Evolutionary conservation across 345 rosid genomes (phyloP).

Genomic region (Salix purpurea): DNA sequence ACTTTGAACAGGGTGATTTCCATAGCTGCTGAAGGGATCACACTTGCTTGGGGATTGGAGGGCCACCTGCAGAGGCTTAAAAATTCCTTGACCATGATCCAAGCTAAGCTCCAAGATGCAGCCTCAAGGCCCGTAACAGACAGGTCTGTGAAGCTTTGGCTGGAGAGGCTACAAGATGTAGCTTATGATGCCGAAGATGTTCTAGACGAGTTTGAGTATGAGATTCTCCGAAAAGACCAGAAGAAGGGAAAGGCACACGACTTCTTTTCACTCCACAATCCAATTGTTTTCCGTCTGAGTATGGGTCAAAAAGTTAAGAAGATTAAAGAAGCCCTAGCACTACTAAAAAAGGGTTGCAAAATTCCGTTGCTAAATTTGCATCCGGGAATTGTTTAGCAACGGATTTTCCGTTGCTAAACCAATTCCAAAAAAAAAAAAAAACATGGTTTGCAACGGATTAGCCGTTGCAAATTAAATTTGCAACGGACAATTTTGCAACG

Average conservation of each 20-base stretch:
- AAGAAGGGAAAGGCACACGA: not conserved
- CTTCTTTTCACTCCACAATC: not conserved
- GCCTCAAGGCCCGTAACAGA: not conserved
- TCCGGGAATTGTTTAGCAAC: too few species aligned
- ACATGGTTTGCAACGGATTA: too few species aligned
- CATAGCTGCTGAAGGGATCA: too few species aligned
- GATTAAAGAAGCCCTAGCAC: not conserved
- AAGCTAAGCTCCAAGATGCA: not conserved
- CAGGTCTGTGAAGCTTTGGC: slow-evolving; percentile 73
- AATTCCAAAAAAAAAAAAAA: too few species aligned
- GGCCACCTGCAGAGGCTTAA: not conserved
- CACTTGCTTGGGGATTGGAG: too few species aligned
- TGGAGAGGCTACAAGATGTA: slow-evolving; percentile 81
- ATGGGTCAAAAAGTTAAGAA: not conserved
- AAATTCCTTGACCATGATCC: not conserved
- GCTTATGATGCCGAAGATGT: not conserved
- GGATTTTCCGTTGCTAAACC: too few species aligned
- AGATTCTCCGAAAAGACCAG: not conserved
- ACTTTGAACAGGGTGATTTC: not conserved
- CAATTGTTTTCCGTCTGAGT: not conserved
- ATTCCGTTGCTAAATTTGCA: too few species aligned
- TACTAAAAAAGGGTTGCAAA: too few species aligned
- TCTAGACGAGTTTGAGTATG: not conserved
- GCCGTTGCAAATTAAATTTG: too few species aligned
- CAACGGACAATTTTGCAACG: too few species aligned